phyloP scores from a whole-genome alignment of 1,284 basidiomycete genomes.

The Trichosporon sp. region DNA sequence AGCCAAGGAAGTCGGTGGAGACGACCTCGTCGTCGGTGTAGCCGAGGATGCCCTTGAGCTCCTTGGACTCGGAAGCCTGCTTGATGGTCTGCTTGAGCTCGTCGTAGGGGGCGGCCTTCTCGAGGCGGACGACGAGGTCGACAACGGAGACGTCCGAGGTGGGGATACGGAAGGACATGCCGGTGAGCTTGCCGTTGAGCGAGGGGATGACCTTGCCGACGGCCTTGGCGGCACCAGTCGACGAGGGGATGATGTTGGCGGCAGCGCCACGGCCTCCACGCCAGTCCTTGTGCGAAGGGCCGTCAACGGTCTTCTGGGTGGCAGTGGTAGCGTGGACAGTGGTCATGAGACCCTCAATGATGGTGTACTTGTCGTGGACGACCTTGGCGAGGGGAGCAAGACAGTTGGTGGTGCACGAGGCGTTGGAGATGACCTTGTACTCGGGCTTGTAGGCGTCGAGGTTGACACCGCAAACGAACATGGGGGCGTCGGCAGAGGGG shows the following conservation, averaged over 20 bases:
- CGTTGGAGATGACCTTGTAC: slow-evolving; percentile 94
- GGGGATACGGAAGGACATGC: slow-evolving; percentile 96
- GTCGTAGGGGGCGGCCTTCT: slow-evolving; percentile 81
- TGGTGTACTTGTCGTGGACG: slow-evolving; percentile 90
- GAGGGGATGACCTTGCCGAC: slow-evolving; percentile 98
- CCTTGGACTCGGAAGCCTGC: slow-evolving; percentile 67
- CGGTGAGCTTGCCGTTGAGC: slow-evolving; percentile 94
- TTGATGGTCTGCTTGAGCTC: slow-evolving; percentile 87
- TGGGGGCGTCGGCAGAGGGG: slow-evolving; percentile 96
- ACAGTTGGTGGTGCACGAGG: slow-evolving; percentile 99
- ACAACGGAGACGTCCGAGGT: slow-evolving; percentile 97
- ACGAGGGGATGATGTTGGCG: slow-evolving; percentile 99
- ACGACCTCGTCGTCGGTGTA: slow-evolving; percentile 96
- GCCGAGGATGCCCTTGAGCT: slow-evolving; percentile 72
- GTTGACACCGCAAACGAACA: slow-evolving; percentile 97
- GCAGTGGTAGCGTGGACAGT: slow-evolving; percentile 96
- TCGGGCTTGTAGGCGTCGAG: slow-evolving; percentile 88
- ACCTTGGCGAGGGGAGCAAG: slow-evolving; percentile 98
- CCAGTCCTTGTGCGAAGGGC: slow-evolving; percentile 76
- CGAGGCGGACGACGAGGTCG: slow-evolving; percentile 90
- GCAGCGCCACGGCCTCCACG: slow-evolving; percentile 90
- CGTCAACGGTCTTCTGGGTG: slow-evolving; percentile 99
- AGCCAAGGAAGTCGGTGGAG: slow-evolving; percentile 88
- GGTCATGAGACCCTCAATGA: slow-evolving; percentile 96
- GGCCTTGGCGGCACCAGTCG: slow-evolving; percentile 98